Percentiles rank a stretch among this genome's conserved stretches.
phyloP scores from a whole-genome alignment of 345 rosid species.

The Acer yangbiense region DNA sequence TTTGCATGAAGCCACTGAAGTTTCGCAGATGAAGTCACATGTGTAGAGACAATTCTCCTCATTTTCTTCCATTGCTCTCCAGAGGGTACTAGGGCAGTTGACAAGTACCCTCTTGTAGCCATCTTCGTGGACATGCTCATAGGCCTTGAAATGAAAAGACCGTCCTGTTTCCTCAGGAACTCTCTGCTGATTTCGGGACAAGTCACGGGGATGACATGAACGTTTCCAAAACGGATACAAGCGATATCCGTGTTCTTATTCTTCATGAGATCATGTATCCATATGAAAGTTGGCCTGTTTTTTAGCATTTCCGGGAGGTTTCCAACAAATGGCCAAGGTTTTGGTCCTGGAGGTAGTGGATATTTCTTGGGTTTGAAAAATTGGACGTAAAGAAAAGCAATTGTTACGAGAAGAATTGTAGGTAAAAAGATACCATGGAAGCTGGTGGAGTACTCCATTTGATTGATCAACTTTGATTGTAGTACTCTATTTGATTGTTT shows the following conservation, averaged over 20 bases:
- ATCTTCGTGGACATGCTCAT: constrained; percentile 21
- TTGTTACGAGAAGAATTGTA: not conserved
- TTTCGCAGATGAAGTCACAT: constrained; percentile 22
- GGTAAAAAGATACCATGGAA: not conserved
- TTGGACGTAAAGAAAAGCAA: not conserved
- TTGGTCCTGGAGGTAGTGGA: constrained; percentile 31
- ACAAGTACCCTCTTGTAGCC: constrained; percentile 31
- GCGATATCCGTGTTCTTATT: constrained; percentile 41
- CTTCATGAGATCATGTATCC: constrained; percentile 44
- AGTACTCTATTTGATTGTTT: no score
- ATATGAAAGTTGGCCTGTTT: constrained; percentile 38
- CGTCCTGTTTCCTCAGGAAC: constrained; percentile 43
- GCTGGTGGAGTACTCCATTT: no score
- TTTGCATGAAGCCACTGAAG: constrained; percentile 16
- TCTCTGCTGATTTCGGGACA: constrained; percentile 38
- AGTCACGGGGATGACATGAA: constrained; percentile 42
- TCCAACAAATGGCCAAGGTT: constrained; percentile 49
- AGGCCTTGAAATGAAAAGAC: constrained; percentile 45
- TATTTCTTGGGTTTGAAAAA: constrained; percentile 16
- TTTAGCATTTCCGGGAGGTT: constrained; percentile 30
- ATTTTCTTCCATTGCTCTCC: constrained; percentile 57
- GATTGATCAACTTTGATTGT: no score
- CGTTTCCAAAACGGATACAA: constrained; percentile 38
- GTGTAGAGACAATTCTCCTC: constrained; percentile 34
- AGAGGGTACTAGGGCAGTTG: constrained; percentile 31